Percentiles rank a stretch among this genome's conserved stretches.
Evolutionary conservation across 2,329 filamentous ascomycete genomes (phyloP).

Genomic region (Gliomastix tumulicola): DNA sequence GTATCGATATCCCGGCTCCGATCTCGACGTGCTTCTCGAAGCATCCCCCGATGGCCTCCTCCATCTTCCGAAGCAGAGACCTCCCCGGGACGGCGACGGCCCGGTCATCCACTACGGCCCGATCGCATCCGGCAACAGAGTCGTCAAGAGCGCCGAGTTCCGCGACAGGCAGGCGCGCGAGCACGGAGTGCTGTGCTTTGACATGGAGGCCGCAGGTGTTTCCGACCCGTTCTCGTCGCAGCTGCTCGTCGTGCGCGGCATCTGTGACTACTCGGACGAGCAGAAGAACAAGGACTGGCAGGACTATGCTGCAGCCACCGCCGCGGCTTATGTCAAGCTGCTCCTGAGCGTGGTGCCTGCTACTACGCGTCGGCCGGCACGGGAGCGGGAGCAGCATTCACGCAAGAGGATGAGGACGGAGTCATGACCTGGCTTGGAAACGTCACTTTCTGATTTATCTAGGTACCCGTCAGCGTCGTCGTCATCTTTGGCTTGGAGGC

Average conservation of each 20-base stretch:
- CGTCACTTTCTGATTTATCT: too few relatives aligned
- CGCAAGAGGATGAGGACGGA: too few relatives aligned
- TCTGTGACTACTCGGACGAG: constrained; percentile 26
- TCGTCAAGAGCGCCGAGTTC: constrained; percentile 4
- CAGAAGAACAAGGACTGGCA: constrained; percentile 26
- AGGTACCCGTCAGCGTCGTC: too few relatives aligned
- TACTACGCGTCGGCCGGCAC: too few relatives aligned
- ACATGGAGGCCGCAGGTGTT: not conserved
- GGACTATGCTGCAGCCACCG: constrained; percentile 20
- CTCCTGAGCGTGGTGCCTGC: not conserved
- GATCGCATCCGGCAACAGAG: constrained; percentile 4
- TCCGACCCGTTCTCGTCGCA: constrained; percentile 16
- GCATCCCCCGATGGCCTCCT: not conserved
- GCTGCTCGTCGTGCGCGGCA: constrained; percentile 22
- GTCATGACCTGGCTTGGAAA: too few relatives aligned
- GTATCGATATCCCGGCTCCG: not conserved
- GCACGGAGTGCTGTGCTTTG: not conserved
- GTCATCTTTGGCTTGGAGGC: too few relatives aligned
- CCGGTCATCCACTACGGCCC: constrained; percentile 7
- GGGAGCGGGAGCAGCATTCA: too few relatives aligned
- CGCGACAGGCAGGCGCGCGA: not conserved
- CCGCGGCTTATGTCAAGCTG: constrained; percentile 13
- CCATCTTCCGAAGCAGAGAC: not conserved
- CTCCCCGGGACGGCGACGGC: constrained; percentile 9
- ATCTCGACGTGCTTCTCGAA: not conserved